Conservation (phyloP, 305 asterid species). For the Ajuga reptans region DNA sequence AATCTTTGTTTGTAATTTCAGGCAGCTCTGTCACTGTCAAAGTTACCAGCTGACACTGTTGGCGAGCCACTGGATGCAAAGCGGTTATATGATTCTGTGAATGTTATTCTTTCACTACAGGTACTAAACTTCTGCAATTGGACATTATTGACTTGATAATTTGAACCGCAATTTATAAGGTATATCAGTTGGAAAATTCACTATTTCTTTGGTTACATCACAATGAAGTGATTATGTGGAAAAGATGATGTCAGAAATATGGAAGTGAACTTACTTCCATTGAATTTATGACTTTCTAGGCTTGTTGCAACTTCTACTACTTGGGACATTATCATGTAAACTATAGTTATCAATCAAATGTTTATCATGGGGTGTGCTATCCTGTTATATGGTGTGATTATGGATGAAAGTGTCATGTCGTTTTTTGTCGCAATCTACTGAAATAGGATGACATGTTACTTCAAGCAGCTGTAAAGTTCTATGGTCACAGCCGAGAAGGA, state of each 20-base stretch:
- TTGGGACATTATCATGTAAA: neutral
- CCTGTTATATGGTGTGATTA: neutral
- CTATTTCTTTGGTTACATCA: no score
- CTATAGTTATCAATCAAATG: constrained; percentile 6
- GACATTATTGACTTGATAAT: neutral
- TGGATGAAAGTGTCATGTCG: neutral
- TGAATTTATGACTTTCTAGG: no score
- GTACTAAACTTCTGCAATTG: constrained; percentile 31
- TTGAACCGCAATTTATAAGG: no score
- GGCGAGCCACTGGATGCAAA: constrained; percentile 59
- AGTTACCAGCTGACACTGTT: constrained; percentile 53
- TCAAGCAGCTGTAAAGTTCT: neutral
- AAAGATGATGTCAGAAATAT: neutral
- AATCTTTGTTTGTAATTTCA: constrained; percentile 26
- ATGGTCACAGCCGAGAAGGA: neutral
- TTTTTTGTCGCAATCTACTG: neutral
- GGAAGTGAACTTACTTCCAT: neutral
- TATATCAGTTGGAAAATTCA: no score
- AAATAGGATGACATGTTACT: neutral
- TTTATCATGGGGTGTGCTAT: neutral
- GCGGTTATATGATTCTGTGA: constrained; percentile 65
- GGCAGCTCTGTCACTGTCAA: constrained; percentile 59
- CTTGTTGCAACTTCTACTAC: neutral
- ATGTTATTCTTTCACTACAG: constrained; percentile 79
- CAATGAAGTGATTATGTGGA: neutral